Evolutionary conservation across 2,329 filamentous ascomycete species (phyloP).

Genomic region (Ophiostoma montium): DNA sequence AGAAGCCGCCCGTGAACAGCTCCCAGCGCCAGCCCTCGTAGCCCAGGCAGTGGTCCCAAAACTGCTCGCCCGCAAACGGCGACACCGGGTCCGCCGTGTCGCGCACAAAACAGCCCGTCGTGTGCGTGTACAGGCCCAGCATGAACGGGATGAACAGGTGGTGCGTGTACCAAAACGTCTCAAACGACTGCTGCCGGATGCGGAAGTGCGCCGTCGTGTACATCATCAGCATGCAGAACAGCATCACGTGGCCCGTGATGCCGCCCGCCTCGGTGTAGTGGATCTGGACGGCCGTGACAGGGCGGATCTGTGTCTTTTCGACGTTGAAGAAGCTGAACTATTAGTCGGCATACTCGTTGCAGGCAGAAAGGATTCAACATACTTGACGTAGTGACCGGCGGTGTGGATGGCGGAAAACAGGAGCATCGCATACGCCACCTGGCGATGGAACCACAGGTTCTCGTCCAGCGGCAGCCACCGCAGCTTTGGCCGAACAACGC

Average conservation of each 20-base stretch:
- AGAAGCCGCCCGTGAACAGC: constrained; percentile 69
- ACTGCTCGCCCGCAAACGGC: constrained; percentile 67
- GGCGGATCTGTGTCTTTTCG: constrained; percentile 69
- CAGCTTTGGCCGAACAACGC: constrained; percentile 73
- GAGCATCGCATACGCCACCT: constrained; percentile 80
- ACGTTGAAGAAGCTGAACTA: constrained; percentile 75
- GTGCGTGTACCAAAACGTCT: constrained; percentile 99
- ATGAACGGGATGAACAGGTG: constrained; percentile 97
- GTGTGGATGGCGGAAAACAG: constrained; percentile 71
- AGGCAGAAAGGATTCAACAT: constrained; percentile 19
- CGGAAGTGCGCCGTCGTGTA: constrained; percentile 89
- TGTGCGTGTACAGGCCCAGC: constrained; percentile 87
- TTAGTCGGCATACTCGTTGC: not conserved
- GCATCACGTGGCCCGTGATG: constrained; percentile 93
- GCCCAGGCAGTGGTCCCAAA: constrained; percentile 88
- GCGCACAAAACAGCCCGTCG: constrained; percentile 89
- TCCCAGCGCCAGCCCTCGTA: constrained; percentile 98
- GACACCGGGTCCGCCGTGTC: constrained; percentile 60
- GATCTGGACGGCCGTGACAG: constrained; percentile 70
- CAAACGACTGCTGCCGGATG: constrained; percentile 92
- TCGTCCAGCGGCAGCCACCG: constrained; percentile 88
- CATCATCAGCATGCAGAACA: constrained; percentile 97
- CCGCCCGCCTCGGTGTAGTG: constrained; percentile 83
- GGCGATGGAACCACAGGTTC: constrained; percentile 91
- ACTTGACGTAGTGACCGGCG: constrained; percentile 85